These are phyloP conservation scores for Fibroporia radiculosa DNA, from an alignment of 768 basidiomycete species.

Conservation along the genomic window DNA sequence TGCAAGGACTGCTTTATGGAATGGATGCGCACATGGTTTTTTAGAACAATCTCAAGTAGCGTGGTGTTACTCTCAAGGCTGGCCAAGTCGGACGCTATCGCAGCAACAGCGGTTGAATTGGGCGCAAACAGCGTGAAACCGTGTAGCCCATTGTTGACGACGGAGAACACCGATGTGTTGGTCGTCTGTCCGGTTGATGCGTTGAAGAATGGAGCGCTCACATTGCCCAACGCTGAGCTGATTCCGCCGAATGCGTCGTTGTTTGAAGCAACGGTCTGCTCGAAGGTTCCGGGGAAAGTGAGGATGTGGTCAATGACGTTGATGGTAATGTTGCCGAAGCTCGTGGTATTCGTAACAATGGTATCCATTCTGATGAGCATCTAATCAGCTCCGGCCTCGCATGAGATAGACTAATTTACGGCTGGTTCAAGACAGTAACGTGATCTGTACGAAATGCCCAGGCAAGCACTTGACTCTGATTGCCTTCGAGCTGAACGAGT, in stretches of 20 bases:
- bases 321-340: constrained; percentile 34
- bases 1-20: background rate
- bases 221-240: constrained; percentile 19
- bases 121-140: constrained; percentile 71
- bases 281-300: constrained; percentile 41
- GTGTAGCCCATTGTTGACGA: constrained; percentile 27
- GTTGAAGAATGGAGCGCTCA: constrained; percentile 19
- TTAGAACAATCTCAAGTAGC: constrained; percentile 35
- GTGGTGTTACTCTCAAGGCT: constrained; percentile 37
- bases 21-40: constrained; percentile 48
- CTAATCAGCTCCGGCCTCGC: background rate
- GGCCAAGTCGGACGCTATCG: constrained; percentile 26
- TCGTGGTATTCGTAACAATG: constrained; percentile 31
- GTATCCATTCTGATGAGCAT: constrained; percentile 21
- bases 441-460: constrained; percentile 33
- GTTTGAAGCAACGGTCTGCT: constrained; percentile 31
- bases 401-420: constrained; percentile 19
- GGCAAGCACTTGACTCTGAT: constrained; percentile 47
- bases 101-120: constrained; percentile 39
- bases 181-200: constrained; percentile 24
- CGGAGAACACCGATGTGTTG: constrained; percentile 28
- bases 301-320: constrained; percentile 46
- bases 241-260: constrained; percentile 34
- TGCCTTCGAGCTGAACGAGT: constrained; percentile 49
- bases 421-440: constrained; percentile 42